These are phyloP conservation scores for Ogataea pignaliae DNA, from an alignment of 805 yeast species.

Conservation along the genomic window DNA sequence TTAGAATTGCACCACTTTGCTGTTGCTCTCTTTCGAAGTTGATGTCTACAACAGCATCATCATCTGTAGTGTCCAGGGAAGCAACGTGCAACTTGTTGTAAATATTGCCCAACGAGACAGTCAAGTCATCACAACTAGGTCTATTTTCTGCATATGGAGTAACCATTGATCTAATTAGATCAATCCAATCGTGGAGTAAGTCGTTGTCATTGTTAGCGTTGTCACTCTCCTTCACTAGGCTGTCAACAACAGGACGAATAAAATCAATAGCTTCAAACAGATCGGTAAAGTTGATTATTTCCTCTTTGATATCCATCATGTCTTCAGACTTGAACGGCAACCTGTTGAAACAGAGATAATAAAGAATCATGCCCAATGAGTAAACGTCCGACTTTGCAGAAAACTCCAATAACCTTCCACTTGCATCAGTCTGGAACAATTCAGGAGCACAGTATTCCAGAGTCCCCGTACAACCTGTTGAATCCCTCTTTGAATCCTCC, in stretches of 20 bases:
- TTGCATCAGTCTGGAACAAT: conserved; percentile 37
- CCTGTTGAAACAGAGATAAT: conserved; percentile 65
- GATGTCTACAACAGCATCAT: not conserved
- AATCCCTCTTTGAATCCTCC: conserved; percentile 57
- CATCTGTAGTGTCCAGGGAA: not conserved
- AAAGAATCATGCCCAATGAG: conserved; percentile 78
- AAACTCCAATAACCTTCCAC: conserved; percentile 48
- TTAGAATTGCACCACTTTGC: too few species aligned
- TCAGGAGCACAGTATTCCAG: conserved; percentile 88
- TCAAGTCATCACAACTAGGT: conserved; percentile 39
- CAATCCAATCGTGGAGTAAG: conserved; percentile 33
- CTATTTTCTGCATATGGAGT: conserved; percentile 34
- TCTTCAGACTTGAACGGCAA: conserved; percentile 51
- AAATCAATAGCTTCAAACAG: conserved; percentile 20
- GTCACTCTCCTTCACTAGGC: not conserved
- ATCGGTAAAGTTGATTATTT: conserved; percentile 18
- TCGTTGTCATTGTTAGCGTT: not conserved
- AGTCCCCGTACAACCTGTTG: conserved; percentile 86
- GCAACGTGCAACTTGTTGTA: conserved; percentile 1
- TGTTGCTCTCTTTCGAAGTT: too few species aligned
- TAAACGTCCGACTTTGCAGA: conserved; percentile 73
- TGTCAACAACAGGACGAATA: conserved; percentile 5
- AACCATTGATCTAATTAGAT: conserved; percentile 17
- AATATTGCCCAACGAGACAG: conserved; percentile 22
- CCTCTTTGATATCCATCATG: conserved; percentile 19